Conservation (phyloP, 768 basidiomycete species). For the Psilocybe cubensis region DNA sequence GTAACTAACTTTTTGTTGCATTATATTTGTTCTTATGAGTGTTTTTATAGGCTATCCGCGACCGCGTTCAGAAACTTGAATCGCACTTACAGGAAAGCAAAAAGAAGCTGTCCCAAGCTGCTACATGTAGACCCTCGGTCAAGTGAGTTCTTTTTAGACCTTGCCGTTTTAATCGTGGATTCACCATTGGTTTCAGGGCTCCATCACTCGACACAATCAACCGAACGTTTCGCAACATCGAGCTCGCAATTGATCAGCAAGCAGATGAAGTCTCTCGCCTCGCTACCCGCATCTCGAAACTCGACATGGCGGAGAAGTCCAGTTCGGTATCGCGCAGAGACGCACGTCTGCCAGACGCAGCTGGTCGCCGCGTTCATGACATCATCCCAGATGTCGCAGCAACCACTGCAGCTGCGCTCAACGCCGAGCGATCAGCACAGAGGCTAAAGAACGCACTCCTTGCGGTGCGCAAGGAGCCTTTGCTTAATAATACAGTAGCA, state of each 20-base stretch:
- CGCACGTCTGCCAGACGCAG: conserved; percentile 42
- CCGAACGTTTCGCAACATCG: conserved; percentile 85
- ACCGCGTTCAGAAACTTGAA: conserved; percentile 81
- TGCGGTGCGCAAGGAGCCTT: conserved; percentile 59
- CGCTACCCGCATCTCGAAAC: conserved; percentile 51
- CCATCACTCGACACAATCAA: conserved; percentile 87
- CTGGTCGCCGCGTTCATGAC: conserved; percentile 40
- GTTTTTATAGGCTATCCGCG: conserved; percentile 58
- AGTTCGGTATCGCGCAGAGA: conserved; percentile 30
- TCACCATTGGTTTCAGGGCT: conserved; percentile 49
- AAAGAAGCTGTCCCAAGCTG: conserved; percentile 64
- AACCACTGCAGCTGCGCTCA: conserved; percentile 80
- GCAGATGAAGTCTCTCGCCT: conserved; percentile 55
- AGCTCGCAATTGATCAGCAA: conserved; percentile 68
- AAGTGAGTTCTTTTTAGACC: conserved; percentile 46
- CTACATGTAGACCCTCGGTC: conserved; percentile 62
- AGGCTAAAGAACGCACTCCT: conserved; percentile 72
- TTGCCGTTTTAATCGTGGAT: neutral
- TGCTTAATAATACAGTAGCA: conserved; percentile 62
- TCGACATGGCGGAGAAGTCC: conserved; percentile 39
- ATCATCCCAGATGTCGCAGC: conserved; percentile 70
- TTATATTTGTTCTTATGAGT: conserved; percentile 6
- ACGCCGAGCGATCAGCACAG: conserved; percentile 76
- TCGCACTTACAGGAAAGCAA: conserved; percentile 70
- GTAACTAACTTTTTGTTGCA: conserved; percentile 23